Conservation (phyloP, 2,329 filamentous ascomycete species). For the Peltaster fructicola region DNA sequence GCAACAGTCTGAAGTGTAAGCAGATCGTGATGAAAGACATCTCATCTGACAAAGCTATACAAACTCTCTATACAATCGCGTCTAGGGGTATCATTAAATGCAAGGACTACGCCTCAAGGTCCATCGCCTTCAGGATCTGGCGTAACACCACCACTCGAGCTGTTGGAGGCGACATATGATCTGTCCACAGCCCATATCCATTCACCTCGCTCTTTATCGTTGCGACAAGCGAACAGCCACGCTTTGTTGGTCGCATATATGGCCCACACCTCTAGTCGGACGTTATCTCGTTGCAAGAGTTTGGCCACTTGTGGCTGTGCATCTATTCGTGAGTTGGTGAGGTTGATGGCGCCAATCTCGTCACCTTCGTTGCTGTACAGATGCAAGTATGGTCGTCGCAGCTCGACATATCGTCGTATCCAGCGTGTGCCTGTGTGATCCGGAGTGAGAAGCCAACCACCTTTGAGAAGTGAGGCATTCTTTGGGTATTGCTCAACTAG, state of each 20-base stretch:
- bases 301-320: conserved; percentile 75
- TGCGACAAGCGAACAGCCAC: conserved; percentile 80
- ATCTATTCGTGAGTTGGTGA: conserved; percentile 80
- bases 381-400: conserved; percentile 80
- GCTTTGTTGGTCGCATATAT: conserved; percentile 90
- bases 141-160: conserved; percentile 8
- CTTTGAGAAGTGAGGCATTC: conserved; percentile 55
- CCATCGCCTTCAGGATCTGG: too few species aligned
- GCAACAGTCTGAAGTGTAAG: too few species aligned
- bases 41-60: too few species aligned
- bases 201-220: conserved; percentile 82
- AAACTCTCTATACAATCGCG: too few species aligned
- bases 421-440: conserved; percentile 64
- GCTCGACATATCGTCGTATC: conserved; percentile 84
- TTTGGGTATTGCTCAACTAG: conserved; percentile 64
- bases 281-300: conserved; percentile 35
- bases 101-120: too few species aligned
- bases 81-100: too few species aligned
- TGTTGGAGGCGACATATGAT: conserved; percentile 37
- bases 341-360: conserved; percentile 73
- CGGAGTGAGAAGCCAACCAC: conserved; percentile 69
- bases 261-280: conserved; percentile 50
- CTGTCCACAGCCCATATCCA: conserved; percentile 95
- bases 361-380: conserved; percentile 78
- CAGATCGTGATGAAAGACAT: too few species aligned